Percentiles rank a stretch among this genome's conserved stretches.
Conservation (phyloP, 148 eudicot genomes). For the Suaeda aralocaspica region DNA sequence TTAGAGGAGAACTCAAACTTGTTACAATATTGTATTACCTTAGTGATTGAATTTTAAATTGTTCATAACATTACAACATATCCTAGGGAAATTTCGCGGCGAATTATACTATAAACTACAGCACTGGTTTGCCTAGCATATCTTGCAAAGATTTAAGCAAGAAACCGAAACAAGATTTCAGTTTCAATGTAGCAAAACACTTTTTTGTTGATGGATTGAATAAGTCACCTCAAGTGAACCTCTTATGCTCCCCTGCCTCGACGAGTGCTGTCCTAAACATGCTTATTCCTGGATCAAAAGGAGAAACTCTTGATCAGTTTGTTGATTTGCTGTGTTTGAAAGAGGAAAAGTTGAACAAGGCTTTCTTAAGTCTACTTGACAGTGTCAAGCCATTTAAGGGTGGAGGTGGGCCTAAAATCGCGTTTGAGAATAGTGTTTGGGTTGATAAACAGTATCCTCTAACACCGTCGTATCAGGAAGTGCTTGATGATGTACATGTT, state of each 20-base stretch:
- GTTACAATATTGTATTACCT: background rate
- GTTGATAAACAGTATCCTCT: slow-evolving; percentile 13
- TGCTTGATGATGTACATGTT: background rate
- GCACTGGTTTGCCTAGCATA: slow-evolving; percentile 3
- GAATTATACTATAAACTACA: background rate
- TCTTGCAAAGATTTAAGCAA: background rate
- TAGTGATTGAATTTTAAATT: background rate
- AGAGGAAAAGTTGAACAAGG: slow-evolving; percentile 1
- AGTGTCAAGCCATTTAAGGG: background rate
- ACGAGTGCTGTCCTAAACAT: slow-evolving; percentile 15
- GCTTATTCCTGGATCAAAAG: slow-evolving; percentile 15
- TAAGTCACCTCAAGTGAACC: slow-evolving; percentile 1
- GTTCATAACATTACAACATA: background rate
- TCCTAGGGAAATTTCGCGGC: background rate
- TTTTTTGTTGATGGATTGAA: background rate
- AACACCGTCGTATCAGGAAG: background rate
- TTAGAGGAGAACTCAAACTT: background rate
- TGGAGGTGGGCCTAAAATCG: slow-evolving; percentile 1
- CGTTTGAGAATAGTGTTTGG: slow-evolving; percentile 12
- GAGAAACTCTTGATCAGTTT: slow-evolving; percentile 6
- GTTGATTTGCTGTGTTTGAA: slow-evolving; percentile 2
- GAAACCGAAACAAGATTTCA: slow-evolving; percentile 2
- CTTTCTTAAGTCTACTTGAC: slow-evolving; percentile 8
- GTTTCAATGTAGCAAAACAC: slow-evolving; percentile 4
- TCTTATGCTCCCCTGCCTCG: slow-evolving; percentile 19